Evolutionary conservation across 495 filamentous ascomycete genomes (phyloP), one percentile per base, ranked within the genome.

Genomic region (Chaetomium tenue): DNA sequence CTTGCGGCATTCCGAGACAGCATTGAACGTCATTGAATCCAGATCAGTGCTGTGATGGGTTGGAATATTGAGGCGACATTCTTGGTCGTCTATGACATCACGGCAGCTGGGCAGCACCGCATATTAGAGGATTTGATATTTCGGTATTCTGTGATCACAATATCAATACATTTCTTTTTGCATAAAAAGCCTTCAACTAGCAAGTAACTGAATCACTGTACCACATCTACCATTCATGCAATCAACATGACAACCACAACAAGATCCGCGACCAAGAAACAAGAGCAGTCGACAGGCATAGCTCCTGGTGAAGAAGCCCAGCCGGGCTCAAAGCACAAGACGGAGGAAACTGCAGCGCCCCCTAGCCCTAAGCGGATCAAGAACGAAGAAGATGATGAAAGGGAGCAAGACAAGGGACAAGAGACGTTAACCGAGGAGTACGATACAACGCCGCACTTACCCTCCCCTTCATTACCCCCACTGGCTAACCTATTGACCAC

Each of bases 271-370:
- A 63, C 71, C 40, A 71, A 68, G 47, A 61, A 64, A 18, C 39
- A 67, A 18, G 61, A 66, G 9, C 22, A 65, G 37, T 9, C 42
- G 9, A 26, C 13, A 2, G 48, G 33, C 9, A 58, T 63, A 5
- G 52, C 58, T 63, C 50, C 66, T 25, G 48, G 62, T 11, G 61
- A 62, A 0, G 63, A 71, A 25, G 65, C 68, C 6, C 18, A 60
- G 33, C 59, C 68, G 0, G 68, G 70, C 13, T 67, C 68, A 26
- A 72, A 72, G 58, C 68, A 71, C 62, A 72, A 67, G 52, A 40
- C 62, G 5, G 58, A 63, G 2, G 66, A 61, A 46, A 26, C 18
- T 9, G 58, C 23, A 13, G 30, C 39, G 0, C 39, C 52, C 6
- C 68, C 65, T 25, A 60, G 67, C 23, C 46, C 69, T 4, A 70